phyloP scores from a whole-genome alignment of 495 filamentous ascomycete species.

The Friedmanniomyces simplex region DNA sequence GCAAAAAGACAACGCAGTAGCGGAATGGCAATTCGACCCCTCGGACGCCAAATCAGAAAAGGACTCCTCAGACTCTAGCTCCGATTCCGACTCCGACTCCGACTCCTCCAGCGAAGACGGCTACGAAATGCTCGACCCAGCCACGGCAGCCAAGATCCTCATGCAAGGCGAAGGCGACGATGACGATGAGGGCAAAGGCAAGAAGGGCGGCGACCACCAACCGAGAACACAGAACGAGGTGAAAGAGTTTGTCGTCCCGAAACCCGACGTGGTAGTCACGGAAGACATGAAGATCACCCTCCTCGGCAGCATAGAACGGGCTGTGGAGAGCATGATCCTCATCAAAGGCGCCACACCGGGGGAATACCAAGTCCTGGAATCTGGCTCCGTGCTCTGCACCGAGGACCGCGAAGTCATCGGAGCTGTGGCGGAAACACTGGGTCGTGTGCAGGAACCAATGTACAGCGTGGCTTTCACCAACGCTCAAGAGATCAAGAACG shows the following conservation, averaged over 20 bases:
- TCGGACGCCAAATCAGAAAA: constrained; percentile 46
- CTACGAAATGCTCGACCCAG: constrained; percentile 60
- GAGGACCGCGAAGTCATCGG: constrained; percentile 66
- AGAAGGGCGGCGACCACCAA: constrained; percentile 26
- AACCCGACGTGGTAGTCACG: constrained; percentile 63
- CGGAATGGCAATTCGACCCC: constrained; percentile 64
- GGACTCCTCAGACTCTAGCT: constrained; percentile 42
- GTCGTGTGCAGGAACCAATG: constrained; percentile 67
- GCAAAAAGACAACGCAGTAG: constrained; percentile 50
- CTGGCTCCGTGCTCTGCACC: constrained; percentile 72
- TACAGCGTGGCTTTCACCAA: constrained; percentile 67
- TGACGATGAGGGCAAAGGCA: constrained; percentile 38
- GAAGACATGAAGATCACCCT: constrained; percentile 62
- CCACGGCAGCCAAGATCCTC: constrained; percentile 67
- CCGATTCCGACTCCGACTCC: constrained; percentile 43
- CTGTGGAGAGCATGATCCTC: constrained; percentile 65
- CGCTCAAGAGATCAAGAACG: constrained; percentile 51
- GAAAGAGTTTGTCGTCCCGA: constrained; percentile 53
- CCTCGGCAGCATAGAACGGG: constrained; percentile 60
- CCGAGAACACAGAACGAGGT: constrained; percentile 67
- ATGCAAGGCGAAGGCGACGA: constrained; percentile 75
- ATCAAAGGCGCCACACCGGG: constrained; percentile 71
- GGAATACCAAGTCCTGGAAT: constrained; percentile 72
- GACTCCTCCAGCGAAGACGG: constrained; percentile 51
- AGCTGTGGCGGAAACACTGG: constrained; percentile 68